Conservation (phyloP, 805 yeast species). For the Lipomyces spencermartinsiae region DNA sequence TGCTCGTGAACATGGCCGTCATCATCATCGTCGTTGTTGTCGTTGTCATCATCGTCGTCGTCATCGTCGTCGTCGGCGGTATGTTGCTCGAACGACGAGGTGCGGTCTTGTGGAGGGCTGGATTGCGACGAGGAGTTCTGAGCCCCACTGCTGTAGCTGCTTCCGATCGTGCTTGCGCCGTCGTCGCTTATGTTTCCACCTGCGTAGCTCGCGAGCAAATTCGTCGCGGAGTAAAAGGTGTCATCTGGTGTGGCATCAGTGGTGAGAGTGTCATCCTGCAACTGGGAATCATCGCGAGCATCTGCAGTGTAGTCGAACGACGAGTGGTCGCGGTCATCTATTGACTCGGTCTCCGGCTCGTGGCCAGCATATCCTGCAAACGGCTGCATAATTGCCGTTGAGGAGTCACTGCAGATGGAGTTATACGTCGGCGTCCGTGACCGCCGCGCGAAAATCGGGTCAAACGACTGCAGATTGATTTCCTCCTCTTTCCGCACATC, state of each 20-base stretch:
- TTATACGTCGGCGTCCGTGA: constrained; percentile 18
- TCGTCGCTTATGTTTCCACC: constrained; percentile 4
- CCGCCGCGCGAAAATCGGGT: constrained; percentile 12
- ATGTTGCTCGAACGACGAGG: background rate
- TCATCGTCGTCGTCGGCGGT: background rate
- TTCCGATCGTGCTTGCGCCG: constrained; percentile 3
- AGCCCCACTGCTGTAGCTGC: constrained; percentile 4
- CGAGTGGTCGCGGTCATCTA: background rate
- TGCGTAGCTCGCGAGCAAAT: constrained; percentile 14
- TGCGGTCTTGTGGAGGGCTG: constrained; percentile 18
- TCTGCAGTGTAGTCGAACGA: background rate
- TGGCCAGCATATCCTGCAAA: constrained; percentile 24
- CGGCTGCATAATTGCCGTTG: constrained; percentile 35
- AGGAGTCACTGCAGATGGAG: constrained; percentile 25
- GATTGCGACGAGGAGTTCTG: constrained; percentile 20
- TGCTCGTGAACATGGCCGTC: background rate
- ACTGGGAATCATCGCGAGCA: background rate
- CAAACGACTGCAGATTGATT: constrained; percentile 7
- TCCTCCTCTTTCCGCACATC: background rate
- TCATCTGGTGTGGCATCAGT: constrained; percentile 18
- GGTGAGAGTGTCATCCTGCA: constrained; percentile 6
- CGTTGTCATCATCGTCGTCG: background rate
- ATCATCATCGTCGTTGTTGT: constrained; percentile 5
- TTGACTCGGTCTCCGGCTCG: constrained; percentile 13
- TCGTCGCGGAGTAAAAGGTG: constrained; percentile 28